These are phyloP conservation scores for Aspergillus transmontanensis DNA, from an alignment of 2,329 filamentous ascomycete species.

Conservation along the genomic window DNA sequence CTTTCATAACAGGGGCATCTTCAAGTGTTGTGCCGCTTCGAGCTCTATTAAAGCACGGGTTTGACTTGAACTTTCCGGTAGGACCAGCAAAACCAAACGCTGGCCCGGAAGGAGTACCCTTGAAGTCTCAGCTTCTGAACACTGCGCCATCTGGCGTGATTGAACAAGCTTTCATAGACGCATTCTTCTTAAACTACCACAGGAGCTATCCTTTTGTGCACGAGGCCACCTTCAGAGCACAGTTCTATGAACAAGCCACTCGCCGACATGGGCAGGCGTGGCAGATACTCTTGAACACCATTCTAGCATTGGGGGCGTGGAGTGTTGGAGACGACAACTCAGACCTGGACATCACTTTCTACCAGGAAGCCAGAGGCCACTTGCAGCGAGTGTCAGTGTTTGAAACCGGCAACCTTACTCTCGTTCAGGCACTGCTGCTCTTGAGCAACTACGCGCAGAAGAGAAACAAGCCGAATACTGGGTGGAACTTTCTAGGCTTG, in stretches of 20 bases:
- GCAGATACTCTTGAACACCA: slow-evolving; percentile 50
- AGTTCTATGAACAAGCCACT: slow-evolving; percentile 48
- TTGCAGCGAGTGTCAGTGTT: slow-evolving; percentile 50
- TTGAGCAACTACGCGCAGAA: slow-evolving; percentile 55
- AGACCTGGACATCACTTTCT: slow-evolving; percentile 49
- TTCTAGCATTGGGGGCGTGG: slow-evolving; percentile 50
- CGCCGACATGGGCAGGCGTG: slow-evolving; percentile 46
- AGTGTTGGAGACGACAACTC: slow-evolving; percentile 44
- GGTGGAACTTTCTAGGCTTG: slow-evolving; percentile 53
- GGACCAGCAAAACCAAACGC: slow-evolving; percentile 27
- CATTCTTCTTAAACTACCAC: slow-evolving; percentile 52
- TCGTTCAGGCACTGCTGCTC: slow-evolving; percentile 51
- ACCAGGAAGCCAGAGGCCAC: slow-evolving; percentile 50
- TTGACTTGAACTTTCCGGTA: slow-evolving; percentile 41
- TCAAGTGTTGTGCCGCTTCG: slow-evolving; percentile 44
- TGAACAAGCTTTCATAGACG: slow-evolving; percentile 47
- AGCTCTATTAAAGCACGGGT: slow-evolving; percentile 42
- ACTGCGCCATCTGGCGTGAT: slow-evolving; percentile 42
- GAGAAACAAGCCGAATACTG: slow-evolving; percentile 54
- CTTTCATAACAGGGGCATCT: slow-evolving; percentile 32
- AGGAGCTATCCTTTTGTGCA: slow-evolving; percentile 52
- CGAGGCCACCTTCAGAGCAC: slow-evolving; percentile 51
- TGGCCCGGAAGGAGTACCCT: slow-evolving; percentile 31
- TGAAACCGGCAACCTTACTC: slow-evolving; percentile 52
- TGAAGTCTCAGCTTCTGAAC: slow-evolving; percentile 42